phyloP scores from a whole-genome alignment of 2,329 filamentous ascomycete species.

The Penicillium vulpinum region DNA sequence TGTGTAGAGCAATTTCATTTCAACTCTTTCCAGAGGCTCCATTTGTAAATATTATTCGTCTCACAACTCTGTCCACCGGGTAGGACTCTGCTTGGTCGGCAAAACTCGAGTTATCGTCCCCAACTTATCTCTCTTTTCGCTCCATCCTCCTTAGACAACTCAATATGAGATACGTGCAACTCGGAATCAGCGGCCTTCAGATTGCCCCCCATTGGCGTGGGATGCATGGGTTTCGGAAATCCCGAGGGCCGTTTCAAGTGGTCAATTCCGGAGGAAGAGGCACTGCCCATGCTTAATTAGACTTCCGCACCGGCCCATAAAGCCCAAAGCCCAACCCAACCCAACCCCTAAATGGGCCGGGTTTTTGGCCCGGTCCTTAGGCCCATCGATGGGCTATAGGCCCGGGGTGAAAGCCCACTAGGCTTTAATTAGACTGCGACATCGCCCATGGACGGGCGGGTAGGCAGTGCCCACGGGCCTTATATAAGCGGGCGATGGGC shows the following conservation, averaged over 20 bases:
- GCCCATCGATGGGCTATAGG: too few relatives aligned
- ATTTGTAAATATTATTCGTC: background rate
- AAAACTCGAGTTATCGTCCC: background rate
- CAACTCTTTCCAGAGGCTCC: too few relatives aligned
- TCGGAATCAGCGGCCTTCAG: conserved; percentile 27
- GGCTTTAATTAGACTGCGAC: too few relatives aligned
- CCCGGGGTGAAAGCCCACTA: too few relatives aligned
- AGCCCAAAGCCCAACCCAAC: too few relatives aligned
- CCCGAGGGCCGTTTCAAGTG: conserved; percentile 22
- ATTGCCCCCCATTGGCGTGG: conserved; percentile 27
- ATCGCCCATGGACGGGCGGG: too few relatives aligned
- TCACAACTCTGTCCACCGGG: too few relatives aligned
- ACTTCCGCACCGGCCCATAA: too few relatives aligned
- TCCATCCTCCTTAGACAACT: background rate
- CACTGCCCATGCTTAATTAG: conserved; percentile 32
- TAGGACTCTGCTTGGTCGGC: background rate
- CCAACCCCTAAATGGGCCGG: too few relatives aligned
- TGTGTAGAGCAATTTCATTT: background rate
- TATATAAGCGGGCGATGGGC: too few relatives aligned
- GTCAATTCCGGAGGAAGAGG: conserved; percentile 27
- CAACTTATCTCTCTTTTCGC: background rate
- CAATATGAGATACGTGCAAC: conserved; percentile 29
- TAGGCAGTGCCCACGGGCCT: too few relatives aligned
- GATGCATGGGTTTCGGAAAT: conserved; percentile 29
- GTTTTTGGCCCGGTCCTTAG: too few relatives aligned